These are phyloP conservation scores for Eucalyptus erythrocorys DNA, from an alignment of 345 rosid species.

Conservation along the genomic window DNA sequence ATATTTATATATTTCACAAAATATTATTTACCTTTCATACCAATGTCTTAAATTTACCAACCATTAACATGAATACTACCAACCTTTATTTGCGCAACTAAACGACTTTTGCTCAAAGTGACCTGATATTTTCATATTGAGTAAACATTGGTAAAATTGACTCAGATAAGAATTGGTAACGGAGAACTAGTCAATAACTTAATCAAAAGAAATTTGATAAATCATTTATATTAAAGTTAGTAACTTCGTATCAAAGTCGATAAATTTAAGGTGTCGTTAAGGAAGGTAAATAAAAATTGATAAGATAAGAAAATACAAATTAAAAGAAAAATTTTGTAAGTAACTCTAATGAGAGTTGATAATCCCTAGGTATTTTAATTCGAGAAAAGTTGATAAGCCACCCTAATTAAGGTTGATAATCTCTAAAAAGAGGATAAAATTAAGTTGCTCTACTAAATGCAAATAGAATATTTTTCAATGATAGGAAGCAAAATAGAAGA, in stretches of 20 bases:
- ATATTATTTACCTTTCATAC: background rate
- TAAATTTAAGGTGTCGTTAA: background rate
- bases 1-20: no score
- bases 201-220: no score
- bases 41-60: background rate
- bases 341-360: background rate
- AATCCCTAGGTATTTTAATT: background rate
- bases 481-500: no score
- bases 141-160: background rate
- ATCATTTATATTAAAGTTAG: background rate
- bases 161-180: background rate
- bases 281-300: background rate
- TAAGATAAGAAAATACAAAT: no score
- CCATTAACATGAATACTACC: background rate
- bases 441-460: background rate
- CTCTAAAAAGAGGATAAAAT: background rate
- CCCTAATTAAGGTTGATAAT: background rate
- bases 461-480: background rate
- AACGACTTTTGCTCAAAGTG: background rate
- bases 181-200: background rate
- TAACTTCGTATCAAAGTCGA: background rate
- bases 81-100: background rate
- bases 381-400: background rate
- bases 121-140: no score
- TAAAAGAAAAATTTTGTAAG: rapidly evolving